Evolutionary conservation across 208 protist genomes (phyloP).

Genomic region (Acanthamoeba culbertsoni): DNA sequence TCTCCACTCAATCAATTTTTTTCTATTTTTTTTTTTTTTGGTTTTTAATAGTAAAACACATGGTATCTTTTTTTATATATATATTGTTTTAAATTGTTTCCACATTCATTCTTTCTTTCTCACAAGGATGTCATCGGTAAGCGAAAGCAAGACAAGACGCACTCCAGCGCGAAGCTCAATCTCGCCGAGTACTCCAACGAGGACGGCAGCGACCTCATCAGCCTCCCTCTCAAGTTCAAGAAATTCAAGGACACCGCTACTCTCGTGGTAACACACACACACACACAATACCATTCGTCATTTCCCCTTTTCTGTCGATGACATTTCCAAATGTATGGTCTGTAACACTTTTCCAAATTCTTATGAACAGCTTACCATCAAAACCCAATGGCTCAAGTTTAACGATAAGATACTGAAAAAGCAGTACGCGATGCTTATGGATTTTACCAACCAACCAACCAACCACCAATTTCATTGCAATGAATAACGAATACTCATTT

Average conservation of each 20-base stretch:
- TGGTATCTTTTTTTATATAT: not conserved
- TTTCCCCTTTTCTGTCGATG: not conserved
- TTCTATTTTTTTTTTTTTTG: not conserved
- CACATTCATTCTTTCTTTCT: not conserved
- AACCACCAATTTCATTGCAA: too few relatives aligned
- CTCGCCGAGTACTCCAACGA: constrained; percentile 50
- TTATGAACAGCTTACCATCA: constrained; percentile 42
- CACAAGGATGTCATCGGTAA: constrained; percentile 48
- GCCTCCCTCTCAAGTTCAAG: constrained; percentile 53
- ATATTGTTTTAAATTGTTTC: not conserved
- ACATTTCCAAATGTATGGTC: not conserved
- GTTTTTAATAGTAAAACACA: not conserved
- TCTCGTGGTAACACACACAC: not conserved
- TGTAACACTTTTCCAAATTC: not conserved
- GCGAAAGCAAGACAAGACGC: constrained; percentile 38
- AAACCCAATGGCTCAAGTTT: constrained; percentile 52
- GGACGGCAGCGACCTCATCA: constrained; percentile 35
- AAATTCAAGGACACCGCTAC: constrained; percentile 30
- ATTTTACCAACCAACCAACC: too few relatives aligned
- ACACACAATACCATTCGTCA: not conserved
- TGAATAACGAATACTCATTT: too few relatives aligned
- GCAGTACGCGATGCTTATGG: constrained; percentile 36
- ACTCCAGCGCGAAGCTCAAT: constrained; percentile 26
- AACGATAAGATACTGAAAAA: constrained; percentile 50
- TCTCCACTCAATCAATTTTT: not conserved